Conservation (phyloP, 345 rosid genomes). For the Nephelium lappaceum region DNA sequence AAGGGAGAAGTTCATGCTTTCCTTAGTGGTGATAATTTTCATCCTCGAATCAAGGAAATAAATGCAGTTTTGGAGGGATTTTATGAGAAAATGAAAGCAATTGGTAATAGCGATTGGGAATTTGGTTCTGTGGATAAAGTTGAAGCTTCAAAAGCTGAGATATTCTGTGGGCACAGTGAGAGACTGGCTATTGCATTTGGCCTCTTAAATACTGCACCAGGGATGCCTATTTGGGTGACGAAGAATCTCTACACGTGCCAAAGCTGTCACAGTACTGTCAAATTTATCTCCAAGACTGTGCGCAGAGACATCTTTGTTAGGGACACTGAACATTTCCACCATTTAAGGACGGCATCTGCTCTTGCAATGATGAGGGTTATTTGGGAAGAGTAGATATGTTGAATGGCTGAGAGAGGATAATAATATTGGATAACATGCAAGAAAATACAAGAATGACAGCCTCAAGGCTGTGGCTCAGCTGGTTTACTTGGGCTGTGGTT, state of each 20-base stretch:
- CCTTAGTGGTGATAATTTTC: slow-evolving; percentile 66
- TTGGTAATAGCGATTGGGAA: slow-evolving; percentile 39
- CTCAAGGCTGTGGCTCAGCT: slow-evolving; percentile 4
- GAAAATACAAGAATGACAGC: slow-evolving; percentile 12
- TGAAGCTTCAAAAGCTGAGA: slow-evolving; percentile 67
- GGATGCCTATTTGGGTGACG: slow-evolving; percentile 75
- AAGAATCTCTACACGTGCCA: slow-evolving; percentile 78
- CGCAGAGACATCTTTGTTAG: slow-evolving; percentile 78
- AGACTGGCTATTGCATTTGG: slow-evolving; percentile 72
- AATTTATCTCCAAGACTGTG: slow-evolving; percentile 68
- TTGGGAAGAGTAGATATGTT: slow-evolving; percentile 28
- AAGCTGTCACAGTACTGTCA: slow-evolving; percentile 67
- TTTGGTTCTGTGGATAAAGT: slow-evolving; percentile 39
- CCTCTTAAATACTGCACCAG: slow-evolving; percentile 68
- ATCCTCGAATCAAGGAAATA: slow-evolving; percentile 61
- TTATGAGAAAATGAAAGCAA: slow-evolving; percentile 57
- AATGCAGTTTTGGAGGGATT: slow-evolving; percentile 59
- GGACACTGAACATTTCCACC: slow-evolving; percentile 80
- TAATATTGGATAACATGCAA: neutral
- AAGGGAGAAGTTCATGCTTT: slow-evolving; percentile 83
- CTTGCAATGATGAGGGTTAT: slow-evolving; percentile 68
- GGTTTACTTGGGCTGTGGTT: neutral
- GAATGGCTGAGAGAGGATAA: slow-evolving; percentile 3
- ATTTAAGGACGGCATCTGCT: slow-evolving; percentile 77
- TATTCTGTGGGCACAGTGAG: slow-evolving; percentile 90